A percentile compares a stretch with the other conserved stretches of the same genome.
phyloP scores from a whole-genome alignment of 495 filamentous ascomycete species.

The Trichoderma asperelloides region DNA sequence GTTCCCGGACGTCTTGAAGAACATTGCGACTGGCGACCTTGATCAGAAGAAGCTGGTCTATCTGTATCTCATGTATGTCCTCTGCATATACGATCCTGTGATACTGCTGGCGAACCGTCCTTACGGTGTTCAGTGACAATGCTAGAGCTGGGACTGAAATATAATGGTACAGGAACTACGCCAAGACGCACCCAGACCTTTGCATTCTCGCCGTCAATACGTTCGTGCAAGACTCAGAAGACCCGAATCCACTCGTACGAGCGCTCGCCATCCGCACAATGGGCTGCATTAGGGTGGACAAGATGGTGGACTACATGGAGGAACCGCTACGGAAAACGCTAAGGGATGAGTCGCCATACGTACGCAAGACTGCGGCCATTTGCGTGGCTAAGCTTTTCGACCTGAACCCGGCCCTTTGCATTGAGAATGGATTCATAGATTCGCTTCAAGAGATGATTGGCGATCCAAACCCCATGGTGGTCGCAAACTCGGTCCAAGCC shows the following conservation, averaged over 20 bases:
- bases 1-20: conserved; percentile 97
- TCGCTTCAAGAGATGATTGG: conserved; percentile 95
- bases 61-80: conserved; percentile 84
- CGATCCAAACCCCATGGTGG: conserved; percentile 98
- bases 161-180: conserved; percentile 72
- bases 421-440: conserved; percentile 95
- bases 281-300: conserved; percentile 97
- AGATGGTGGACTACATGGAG: conserved; percentile 99
- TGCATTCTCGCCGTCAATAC: conserved; percentile 99
- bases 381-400: conserved; percentile 98
- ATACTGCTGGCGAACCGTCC: not conserved
- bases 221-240: conserved; percentile 98
- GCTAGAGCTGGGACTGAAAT: conserved; percentile 15
- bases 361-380: conserved; percentile 95
- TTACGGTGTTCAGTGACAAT: not conserved
- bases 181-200: conserved; percentile 97
- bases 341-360: conserved; percentile 94
- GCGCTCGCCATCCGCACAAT: conserved; percentile 97
- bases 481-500: conserved; percentile 92
- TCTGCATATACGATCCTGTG: not conserved
- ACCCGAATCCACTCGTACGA: conserved; percentile 92
- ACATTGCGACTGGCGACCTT: conserved; percentile 88
- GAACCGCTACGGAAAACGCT: conserved; percentile 94
- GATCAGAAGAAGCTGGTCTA: conserved; percentile 99
- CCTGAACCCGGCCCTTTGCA: conserved; percentile 78